Conservation (phyloP, 352 stramenopile species). For the Pythium brassicae region DNA sequence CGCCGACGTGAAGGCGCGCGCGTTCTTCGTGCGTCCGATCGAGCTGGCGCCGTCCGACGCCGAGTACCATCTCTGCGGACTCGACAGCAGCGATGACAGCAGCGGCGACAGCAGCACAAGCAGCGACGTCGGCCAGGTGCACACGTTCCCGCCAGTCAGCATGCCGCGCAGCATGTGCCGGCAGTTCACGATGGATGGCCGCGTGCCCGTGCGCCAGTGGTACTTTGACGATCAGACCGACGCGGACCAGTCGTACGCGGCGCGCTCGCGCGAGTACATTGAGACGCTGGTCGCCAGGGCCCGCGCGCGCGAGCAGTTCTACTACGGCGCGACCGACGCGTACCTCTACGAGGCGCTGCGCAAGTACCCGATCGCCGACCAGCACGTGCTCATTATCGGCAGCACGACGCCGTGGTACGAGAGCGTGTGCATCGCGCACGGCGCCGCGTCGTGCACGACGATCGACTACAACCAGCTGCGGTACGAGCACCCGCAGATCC, state of each 20-base stretch:
- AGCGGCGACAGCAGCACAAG: neutral
- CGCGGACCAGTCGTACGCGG: constrained; percentile 19
- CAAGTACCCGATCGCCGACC: constrained; percentile 20
- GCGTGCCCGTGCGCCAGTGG: constrained; percentile 33
- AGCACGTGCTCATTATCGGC: constrained; percentile 36
- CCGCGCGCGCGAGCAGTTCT: constrained; percentile 10
- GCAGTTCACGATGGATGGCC: constrained; percentile 30
- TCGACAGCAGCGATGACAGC: neutral
- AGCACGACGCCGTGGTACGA: constrained; percentile 38
- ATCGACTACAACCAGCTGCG: constrained; percentile 30
- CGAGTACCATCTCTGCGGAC: constrained; percentile 16
- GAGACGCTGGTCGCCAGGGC: constrained; percentile 20
- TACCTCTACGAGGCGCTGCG: constrained; percentile 21
- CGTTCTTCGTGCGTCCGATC: constrained; percentile 27
- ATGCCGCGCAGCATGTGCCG: constrained; percentile 25
- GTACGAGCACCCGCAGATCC: constrained; percentile 28
- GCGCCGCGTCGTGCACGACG: constrained; percentile 32
- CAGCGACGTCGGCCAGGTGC: neutral
- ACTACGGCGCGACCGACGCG: constrained; percentile 25
- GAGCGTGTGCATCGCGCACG: constrained; percentile 25
- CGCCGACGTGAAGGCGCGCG: constrained; percentile 16
- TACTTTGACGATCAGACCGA: constrained; percentile 42
- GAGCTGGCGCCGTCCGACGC: constrained; percentile 28
- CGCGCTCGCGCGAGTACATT: constrained; percentile 22
- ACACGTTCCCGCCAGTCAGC: constrained; percentile 19